Conservation (phyloP, 1,284 basidiomycete species). For the Polyporus tsugae region DNA sequence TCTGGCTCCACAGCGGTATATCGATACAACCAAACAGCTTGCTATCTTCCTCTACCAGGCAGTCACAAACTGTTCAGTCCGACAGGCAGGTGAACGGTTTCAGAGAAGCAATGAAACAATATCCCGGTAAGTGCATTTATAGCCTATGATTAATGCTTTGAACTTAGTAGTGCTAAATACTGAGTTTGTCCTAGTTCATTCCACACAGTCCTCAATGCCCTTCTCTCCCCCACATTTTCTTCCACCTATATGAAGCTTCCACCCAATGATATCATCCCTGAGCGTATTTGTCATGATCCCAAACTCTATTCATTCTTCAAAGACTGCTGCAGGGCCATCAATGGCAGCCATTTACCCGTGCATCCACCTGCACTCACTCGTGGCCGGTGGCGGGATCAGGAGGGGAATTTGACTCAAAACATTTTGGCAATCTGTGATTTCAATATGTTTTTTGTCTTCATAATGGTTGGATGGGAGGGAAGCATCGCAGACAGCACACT, state of each 20-base stretch:
- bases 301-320: neutral
- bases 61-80: neutral
- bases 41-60: slow-evolving; percentile 20
- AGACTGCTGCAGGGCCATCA: neutral
- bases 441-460: neutral
- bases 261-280: slow-evolving; percentile 9
- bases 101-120: neutral
- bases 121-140: slow-evolving; percentile 20
- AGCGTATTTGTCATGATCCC: neutral
- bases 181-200: too few relatives aligned
- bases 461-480: neutral
- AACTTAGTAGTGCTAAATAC: too few relatives aligned
- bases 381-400: neutral
- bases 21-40: slow-evolving; percentile 16
- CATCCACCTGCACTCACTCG: neutral
- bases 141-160: too few relatives aligned
- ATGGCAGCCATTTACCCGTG: neutral
- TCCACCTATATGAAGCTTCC: neutral
- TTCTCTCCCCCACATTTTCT: neutral
- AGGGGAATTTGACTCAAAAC: neutral
- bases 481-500: neutral
- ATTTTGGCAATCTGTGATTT: neutral
- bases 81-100: neutral
- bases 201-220: neutral
- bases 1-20: slow-evolving; percentile 5